Evolutionary conservation across 2,329 filamentous ascomycete genomes (phyloP).

Genomic region (Drechslera avenae): DNA sequence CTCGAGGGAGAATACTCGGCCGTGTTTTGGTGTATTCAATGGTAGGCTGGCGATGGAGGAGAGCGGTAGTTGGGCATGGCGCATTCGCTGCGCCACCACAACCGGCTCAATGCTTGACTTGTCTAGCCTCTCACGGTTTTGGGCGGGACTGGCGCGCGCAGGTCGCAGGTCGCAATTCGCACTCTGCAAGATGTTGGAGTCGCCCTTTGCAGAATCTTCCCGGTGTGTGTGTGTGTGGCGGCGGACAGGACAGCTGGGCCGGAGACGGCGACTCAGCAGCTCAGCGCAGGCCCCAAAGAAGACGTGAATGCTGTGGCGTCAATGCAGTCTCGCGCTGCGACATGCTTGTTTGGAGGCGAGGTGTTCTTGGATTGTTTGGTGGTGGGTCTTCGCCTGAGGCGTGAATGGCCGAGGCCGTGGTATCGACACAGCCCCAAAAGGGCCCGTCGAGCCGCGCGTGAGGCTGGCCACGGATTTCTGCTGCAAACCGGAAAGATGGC

Average conservation of each 20-base stretch:
- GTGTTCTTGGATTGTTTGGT: conserved; percentile 4
- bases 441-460: conserved; percentile 1
- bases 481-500: too few species aligned
- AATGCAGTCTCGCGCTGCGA: conserved; percentile 7
- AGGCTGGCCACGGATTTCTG: too few species aligned
- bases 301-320: conserved; percentile 4
- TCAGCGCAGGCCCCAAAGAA: background rate
- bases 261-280: background rate
- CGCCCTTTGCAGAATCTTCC: conserved; percentile 6
- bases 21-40: conserved; percentile 1
- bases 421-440: conserved; percentile 10
- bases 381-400: conserved; percentile 9
- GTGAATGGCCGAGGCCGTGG: conserved; percentile 7
- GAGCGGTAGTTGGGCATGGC: background rate
- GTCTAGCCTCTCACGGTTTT: conserved; percentile 10
- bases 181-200: background rate
- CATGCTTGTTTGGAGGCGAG: conserved; percentile 1
- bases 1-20: background rate
- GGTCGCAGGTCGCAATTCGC: conserved; percentile 1
- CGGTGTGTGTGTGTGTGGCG: background rate
- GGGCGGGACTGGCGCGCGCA: conserved; percentile 9
- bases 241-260: background rate
- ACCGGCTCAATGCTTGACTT: conserved; percentile 7
- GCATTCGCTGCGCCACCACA: conserved; percentile 14
- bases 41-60: conserved; percentile 1